Evolutionary conservation across 805 yeast species (phyloP).

Genomic region (Hagleromyces aurorensis): DNA sequence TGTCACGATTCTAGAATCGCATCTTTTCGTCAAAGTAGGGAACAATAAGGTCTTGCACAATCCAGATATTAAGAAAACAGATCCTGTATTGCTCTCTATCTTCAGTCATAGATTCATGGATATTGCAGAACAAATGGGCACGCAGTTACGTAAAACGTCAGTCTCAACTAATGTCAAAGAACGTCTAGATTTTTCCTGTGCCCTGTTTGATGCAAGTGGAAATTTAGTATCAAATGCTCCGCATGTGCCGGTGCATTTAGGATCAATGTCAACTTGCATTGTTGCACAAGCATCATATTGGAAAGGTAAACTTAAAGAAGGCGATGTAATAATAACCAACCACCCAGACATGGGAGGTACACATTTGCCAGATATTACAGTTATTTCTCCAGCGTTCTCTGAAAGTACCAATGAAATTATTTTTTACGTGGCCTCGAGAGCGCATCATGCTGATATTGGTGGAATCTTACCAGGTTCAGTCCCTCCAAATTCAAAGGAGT

Average conservation of each 20-base stretch:
- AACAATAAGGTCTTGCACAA: slow-evolving; percentile 6
- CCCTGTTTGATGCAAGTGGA: slow-evolving; percentile 69
- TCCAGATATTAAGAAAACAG: slow-evolving; percentile 33
- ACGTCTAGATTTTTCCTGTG: slow-evolving; percentile 77
- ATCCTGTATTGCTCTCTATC: slow-evolving; percentile 67
- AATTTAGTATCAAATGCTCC: slow-evolving; percentile 83
- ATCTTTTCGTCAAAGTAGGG: slow-evolving; percentile 41
- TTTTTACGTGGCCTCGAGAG: slow-evolving; percentile 88
- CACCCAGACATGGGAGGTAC: slow-evolving; percentile 85
- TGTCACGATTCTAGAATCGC: slow-evolving; percentile 53
- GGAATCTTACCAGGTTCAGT: slow-evolving; percentile 87
- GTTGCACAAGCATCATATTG: slow-evolving; percentile 56
- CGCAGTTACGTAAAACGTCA: slow-evolving; percentile 67
- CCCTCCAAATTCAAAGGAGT: slow-evolving; percentile 83
- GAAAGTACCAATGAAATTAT: slow-evolving; percentile 43
- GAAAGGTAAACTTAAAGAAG: slow-evolving; percentile 55
- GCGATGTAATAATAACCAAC: slow-evolving; percentile 71
- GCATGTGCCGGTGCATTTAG: slow-evolving; percentile 79
- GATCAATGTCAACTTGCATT: slow-evolving; percentile 79
- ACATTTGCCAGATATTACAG: slow-evolving; percentile 85
- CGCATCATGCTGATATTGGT: slow-evolving; percentile 96
- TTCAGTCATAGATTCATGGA: slow-evolving; percentile 84
- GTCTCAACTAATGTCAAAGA: slow-evolving; percentile 81
- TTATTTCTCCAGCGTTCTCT: slow-evolving; percentile 82
- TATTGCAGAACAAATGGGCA: slow-evolving; percentile 87